These are phyloP conservation scores for Elsinoe necatrix DNA, from an alignment of 2,329 filamentous ascomycete species.

Conservation along the genomic window DNA sequence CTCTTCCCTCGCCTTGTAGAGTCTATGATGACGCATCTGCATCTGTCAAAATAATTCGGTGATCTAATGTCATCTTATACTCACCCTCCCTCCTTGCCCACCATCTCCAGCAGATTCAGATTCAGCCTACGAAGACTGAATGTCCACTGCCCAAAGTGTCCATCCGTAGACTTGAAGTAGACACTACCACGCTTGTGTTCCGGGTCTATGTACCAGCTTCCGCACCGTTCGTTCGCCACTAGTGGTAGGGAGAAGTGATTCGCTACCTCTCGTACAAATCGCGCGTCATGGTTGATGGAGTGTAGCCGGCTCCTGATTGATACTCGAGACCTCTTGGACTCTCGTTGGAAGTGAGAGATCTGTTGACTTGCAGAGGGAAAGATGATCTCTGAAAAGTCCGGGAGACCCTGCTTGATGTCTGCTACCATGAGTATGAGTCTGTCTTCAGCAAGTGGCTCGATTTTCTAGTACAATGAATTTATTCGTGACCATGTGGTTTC, in stretches of 20 bases:
- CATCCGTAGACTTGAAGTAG: slow-evolving; percentile 98
- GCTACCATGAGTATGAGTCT: not conserved
- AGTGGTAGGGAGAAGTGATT: slow-evolving; percentile 55
- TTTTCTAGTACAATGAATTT: too few relatives aligned
- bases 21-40: slow-evolving; percentile 74
- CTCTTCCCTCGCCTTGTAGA: slow-evolving; percentile 86
- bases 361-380: slow-evolving; percentile 52
- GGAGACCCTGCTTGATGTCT: too few relatives aligned
- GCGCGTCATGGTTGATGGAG: slow-evolving; percentile 69
- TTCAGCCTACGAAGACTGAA: slow-evolving; percentile 83
- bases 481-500: too few relatives aligned
- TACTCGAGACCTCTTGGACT: slow-evolving; percentile 67
- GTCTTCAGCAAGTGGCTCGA: too few relatives aligned
- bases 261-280: slow-evolving; percentile 60
- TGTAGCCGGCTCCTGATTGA: slow-evolving; percentile 72
- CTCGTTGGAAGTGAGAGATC: slow-evolving; percentile 59
- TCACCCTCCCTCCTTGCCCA: slow-evolving; percentile 60
- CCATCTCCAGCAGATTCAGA: slow-evolving; percentile 63
- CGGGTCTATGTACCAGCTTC: slow-evolving; percentile 83
- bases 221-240: slow-evolving; percentile 88
- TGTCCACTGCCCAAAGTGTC: slow-evolving; percentile 81
- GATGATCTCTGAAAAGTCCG: slow-evolving; percentile 35
- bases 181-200: slow-evolving; percentile 59
- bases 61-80: slow-evolving; percentile 19
- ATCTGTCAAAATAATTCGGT: not conserved